Conservation (phyloP, 2,329 filamentous ascomycete species). For the Colletotrichum noveboracense region DNA sequence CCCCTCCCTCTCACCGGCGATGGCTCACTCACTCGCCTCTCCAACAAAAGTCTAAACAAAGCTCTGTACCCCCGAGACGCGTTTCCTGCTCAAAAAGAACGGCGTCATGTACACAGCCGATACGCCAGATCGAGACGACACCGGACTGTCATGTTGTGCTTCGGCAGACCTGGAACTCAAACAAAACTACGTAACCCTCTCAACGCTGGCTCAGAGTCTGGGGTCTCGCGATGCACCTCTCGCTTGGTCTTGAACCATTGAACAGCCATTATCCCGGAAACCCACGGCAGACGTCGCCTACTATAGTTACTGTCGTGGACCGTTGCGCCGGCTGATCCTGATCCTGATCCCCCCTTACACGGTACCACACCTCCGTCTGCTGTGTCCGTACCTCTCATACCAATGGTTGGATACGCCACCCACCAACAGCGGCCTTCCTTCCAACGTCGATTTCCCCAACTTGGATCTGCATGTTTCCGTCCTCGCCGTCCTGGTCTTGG, state of each 20-base stretch:
- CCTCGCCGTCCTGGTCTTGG: background rate
- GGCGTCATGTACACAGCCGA: slow-evolving; percentile 7
- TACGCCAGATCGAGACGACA: background rate
- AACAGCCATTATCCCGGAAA: background rate
- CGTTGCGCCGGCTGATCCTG: slow-evolving; percentile 1
- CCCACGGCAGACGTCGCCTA: background rate
- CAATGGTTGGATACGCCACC: background rate
- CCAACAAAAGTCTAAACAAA: background rate
- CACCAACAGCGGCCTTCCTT: background rate
- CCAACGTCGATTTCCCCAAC: background rate
- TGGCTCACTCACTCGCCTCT: background rate
- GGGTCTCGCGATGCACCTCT: background rate
- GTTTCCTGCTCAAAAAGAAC: background rate
- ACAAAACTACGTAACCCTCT: background rate
- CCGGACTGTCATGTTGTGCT: background rate
- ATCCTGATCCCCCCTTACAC: background rate
- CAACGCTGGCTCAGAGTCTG: background rate
- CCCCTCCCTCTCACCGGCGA: background rate
- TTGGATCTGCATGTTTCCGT: slow-evolving; percentile 7
- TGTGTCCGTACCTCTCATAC: background rate
- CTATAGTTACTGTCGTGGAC: background rate
- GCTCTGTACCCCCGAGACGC: background rate
- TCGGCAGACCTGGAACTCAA: background rate
- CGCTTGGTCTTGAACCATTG: background rate
- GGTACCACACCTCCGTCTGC: background rate